phyloP scores from a whole-genome alignment of 106 monocot species.

The Xerophyta viscosa region DNA sequence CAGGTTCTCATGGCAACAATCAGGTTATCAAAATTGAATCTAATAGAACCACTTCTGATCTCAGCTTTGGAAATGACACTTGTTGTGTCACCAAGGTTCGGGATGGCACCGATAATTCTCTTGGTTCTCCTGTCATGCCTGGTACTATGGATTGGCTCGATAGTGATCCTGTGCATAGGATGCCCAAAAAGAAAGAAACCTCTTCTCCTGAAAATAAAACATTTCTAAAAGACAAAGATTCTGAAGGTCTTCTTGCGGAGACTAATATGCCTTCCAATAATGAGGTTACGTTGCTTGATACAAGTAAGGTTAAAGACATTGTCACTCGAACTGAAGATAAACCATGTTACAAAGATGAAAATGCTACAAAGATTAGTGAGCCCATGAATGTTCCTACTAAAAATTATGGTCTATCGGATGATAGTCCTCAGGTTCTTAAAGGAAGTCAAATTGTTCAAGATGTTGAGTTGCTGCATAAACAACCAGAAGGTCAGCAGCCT shows the following conservation, averaged over 20 bases:
- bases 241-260: background rate
- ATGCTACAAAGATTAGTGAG: background rate
- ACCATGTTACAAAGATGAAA: background rate
- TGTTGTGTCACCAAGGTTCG: background rate
- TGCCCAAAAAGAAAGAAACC: background rate
- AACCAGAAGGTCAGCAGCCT: background rate
- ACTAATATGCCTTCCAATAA: background rate
- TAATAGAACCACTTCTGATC: background rate
- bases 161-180: background rate
- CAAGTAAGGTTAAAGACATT: background rate
- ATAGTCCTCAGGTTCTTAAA: background rate
- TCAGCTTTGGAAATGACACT: background rate
- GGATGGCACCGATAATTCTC: background rate
- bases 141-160: background rate
- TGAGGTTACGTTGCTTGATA: constrained; percentile 1
- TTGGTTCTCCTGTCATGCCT: background rate
- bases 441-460: background rate
- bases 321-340: background rate
- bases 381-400: background rate
- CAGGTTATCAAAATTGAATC: background rate
- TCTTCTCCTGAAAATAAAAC: constrained; percentile 1
- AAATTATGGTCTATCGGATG: background rate
- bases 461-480: background rate
- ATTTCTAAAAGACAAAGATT: background rate
- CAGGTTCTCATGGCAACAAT: background rate